phyloP scores from a whole-genome alignment of 495 filamentous ascomycete genomes.

The Cercophora newfieldiana region DNA sequence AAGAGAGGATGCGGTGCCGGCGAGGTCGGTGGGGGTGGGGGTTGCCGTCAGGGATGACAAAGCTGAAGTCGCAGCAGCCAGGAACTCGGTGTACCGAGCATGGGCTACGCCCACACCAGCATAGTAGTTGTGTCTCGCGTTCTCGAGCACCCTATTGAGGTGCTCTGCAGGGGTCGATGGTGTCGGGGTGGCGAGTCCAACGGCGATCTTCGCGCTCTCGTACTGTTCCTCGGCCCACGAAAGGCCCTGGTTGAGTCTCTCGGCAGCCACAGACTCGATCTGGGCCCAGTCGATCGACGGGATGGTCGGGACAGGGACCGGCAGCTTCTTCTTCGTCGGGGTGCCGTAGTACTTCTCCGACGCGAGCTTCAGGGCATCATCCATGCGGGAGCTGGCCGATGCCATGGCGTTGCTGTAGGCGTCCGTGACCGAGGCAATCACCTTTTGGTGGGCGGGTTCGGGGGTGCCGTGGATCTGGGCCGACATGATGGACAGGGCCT shows the following conservation, averaged over 20 bases:
- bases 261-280: constrained; percentile 60
- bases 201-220: constrained; percentile 56
- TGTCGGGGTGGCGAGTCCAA: constrained; percentile 53
- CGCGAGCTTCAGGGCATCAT: constrained; percentile 49
- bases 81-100: constrained; percentile 71
- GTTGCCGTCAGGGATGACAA: constrained; percentile 52
- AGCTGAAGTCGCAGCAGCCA: constrained; percentile 65
- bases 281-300: constrained; percentile 42
- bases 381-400: constrained; percentile 59
- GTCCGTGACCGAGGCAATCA: constrained; percentile 65
- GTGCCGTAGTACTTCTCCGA: constrained; percentile 49
- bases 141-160: constrained; percentile 56
- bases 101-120: constrained; percentile 75
- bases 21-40: constrained; percentile 48
- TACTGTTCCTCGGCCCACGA: constrained; percentile 66
- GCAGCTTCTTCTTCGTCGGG: constrained; percentile 42
- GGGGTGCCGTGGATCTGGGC: constrained; percentile 66
- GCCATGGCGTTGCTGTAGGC: constrained; percentile 67
- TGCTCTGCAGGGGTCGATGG: constrained; percentile 49
- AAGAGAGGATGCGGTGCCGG: constrained; percentile 42
- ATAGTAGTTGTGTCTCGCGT: constrained; percentile 72
- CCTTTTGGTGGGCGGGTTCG: constrained; percentile 59
- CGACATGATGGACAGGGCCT: constrained; percentile 65
- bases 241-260: constrained; percentile 63
- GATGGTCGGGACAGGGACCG: constrained; percentile 23